Percentiles rank a stretch among this genome's conserved stretches.
Evolutionary conservation across 179 eudicot species (phyloP).

Genomic region (Spinacia oleracea): DNA sequence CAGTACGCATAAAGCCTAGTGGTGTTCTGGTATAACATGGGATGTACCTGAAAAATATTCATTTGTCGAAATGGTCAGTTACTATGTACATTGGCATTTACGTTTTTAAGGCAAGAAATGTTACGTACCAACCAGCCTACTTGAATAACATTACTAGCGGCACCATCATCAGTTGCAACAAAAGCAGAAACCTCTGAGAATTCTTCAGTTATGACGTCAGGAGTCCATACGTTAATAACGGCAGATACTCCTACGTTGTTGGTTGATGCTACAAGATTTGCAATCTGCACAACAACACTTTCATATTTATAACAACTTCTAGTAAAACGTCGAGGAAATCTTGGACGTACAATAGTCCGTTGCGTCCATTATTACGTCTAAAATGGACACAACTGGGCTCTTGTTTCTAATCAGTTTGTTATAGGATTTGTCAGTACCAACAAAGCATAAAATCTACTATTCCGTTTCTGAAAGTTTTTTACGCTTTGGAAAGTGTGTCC

Average conservation of each 20-base stretch:
- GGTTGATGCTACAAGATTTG: not conserved
- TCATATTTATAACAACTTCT: not conserved
- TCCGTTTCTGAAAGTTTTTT: too few species aligned
- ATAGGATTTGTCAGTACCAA: too few species aligned
- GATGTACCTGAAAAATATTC: constrained; percentile 8
- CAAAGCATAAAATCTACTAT: too few species aligned
- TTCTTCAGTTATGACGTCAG: not conserved
- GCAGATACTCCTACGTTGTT: constrained; percentile 21
- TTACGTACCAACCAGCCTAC: constrained; percentile 28
- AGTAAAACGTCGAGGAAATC: too few species aligned
- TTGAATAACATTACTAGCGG: not conserved
- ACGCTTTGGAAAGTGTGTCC: too few species aligned
- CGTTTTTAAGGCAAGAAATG: not conserved
- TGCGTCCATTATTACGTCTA: too few species aligned
- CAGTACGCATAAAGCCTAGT: constrained; percentile 11
- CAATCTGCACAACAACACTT: constrained; percentile 6
- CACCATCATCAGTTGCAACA: constrained; percentile 19
- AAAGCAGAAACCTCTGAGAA: not conserved
- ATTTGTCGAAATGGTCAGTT: too few species aligned
- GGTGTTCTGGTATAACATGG: not conserved
- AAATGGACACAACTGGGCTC: too few species aligned
- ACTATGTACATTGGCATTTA: too few species aligned
- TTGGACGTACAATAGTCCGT: too few species aligned
- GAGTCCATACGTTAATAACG: constrained; percentile 19
- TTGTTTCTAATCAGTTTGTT: too few species aligned